Conservation (phyloP, 805 yeast genomes). For the Suhomyces faveliae region DNA sequence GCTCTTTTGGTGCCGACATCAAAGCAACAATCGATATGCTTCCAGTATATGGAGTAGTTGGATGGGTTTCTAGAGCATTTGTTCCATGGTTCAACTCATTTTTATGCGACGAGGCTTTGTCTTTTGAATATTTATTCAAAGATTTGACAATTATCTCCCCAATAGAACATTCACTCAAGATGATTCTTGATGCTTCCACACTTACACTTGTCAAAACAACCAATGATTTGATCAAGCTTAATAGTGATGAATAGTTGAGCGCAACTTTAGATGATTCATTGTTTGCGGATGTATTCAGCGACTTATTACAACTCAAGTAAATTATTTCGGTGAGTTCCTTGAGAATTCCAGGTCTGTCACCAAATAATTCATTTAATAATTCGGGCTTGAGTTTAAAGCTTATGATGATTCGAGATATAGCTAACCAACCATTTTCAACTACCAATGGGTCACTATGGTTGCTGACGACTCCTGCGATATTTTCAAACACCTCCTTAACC, state of each 20-base stretch:
- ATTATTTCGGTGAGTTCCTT: slow-evolving; percentile 23
- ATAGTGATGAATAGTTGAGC: slow-evolving; percentile 36
- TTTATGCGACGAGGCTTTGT: slow-evolving; percentile 6
- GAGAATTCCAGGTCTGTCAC: slow-evolving; percentile 16
- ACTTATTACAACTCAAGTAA: slow-evolving; percentile 26
- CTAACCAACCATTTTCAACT: slow-evolving; percentile 63
- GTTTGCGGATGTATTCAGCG: slow-evolving; percentile 13
- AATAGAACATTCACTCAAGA: slow-evolving; percentile 50
- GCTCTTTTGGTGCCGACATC: slow-evolving; percentile 71
- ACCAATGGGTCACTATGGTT: slow-evolving; percentile 58
- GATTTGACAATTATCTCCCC: slow-evolving; percentile 49
- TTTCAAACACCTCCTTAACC: slow-evolving; percentile 57
- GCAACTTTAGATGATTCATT: slow-evolving; percentile 19
- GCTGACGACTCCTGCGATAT: slow-evolving; percentile 54
- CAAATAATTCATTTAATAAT: slow-evolving; percentile 44
- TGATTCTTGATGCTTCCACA: slow-evolving; percentile 39
- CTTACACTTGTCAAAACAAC: slow-evolving; percentile 42
- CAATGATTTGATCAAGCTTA: slow-evolving; percentile 44
- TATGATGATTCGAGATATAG: slow-evolving; percentile 56
- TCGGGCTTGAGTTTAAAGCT: slow-evolving; percentile 47
- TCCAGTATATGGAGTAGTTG: slow-evolving; percentile 3
- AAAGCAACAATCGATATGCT: slow-evolving; percentile 61
- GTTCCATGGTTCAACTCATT: slow-evolving; percentile 2
- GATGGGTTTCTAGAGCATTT: slow-evolving; percentile 6
- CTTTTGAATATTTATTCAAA: slow-evolving; percentile 50